Evolutionary conservation across 768 basidiomycete species (phyloP).

Genomic region (Lactarius trivialis): DNA sequence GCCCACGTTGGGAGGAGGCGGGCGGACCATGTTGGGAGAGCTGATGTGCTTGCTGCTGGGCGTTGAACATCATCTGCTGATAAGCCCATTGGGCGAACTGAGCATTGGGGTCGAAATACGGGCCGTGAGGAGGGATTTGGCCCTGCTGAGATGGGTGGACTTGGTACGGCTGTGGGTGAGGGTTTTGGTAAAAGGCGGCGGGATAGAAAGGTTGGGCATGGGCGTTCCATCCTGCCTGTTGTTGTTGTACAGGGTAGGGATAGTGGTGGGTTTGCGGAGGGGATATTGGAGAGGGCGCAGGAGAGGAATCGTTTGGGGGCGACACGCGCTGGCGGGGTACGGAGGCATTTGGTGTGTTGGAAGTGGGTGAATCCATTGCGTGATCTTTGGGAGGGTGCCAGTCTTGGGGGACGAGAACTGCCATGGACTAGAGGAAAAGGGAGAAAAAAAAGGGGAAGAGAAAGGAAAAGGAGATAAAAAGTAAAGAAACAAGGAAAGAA

Average conservation of each 20-base stretch:
- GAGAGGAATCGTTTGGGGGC: conserved; percentile 47
- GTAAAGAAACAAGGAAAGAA: not conserved
- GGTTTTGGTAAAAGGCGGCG: conserved; percentile 62
- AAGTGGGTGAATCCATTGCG: conserved; percentile 48
- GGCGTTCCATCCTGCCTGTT: conserved; percentile 65
- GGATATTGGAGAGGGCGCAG: conserved; percentile 29
- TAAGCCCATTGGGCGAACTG: conserved; percentile 84
- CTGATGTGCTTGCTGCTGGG: conserved; percentile 27
- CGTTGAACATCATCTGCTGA: conserved; percentile 85
- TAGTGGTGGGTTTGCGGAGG: conserved; percentile 42
- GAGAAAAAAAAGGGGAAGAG: not conserved
- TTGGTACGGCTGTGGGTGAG: conserved; percentile 54
- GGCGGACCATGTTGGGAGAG: conserved; percentile 27
- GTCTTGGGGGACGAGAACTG: conserved; percentile 71
- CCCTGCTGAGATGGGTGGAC: conserved; percentile 32
- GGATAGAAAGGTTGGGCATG: conserved; percentile 72
- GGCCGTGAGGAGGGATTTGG: conserved; percentile 43
- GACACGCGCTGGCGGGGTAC: conserved; percentile 54
- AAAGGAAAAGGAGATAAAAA: not conserved
- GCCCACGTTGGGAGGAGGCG: conserved; percentile 35
- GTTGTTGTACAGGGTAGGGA: conserved; percentile 67
- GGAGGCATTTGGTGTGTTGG: conserved; percentile 33
- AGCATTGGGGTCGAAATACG: conserved; percentile 74
- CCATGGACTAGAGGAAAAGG: conserved; percentile 45
- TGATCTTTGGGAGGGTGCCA: conserved; percentile 63